Evolutionary conservation across 257 asterid genomes (phyloP), one percentile per base, ranked within the genome.

Genomic region (Capsicum chinense): DNA sequence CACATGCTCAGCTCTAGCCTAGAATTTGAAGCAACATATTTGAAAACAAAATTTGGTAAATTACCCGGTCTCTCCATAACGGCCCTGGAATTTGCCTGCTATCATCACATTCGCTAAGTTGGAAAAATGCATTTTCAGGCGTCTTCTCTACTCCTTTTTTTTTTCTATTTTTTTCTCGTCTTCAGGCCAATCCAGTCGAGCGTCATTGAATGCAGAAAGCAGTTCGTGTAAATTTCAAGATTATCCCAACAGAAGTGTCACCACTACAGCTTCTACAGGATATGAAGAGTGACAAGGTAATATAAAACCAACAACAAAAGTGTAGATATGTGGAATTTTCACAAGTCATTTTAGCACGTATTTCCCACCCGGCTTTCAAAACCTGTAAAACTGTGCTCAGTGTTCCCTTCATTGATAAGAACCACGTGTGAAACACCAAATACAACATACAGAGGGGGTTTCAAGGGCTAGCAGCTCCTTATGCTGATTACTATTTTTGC

Each of bases 401-500:
- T 76, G 63, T 52, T 52, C 63, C 81, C 81, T 26, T 76, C 81
- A 76, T 26, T 10, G 48, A 52, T 33, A 76, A 76, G 81, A 50
- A 76, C 48, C 81, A 14, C 48, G 81, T 76, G 63, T 50, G 48
- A 7, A 78, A 54, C 50, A 78, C 64, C 64, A 78, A 67, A 78
- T 78, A 54, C 82, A 26, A 54, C 82, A 78, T n/a, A 56, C 82
- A 52, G 4, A 14, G 54, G 26, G 64, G 64, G 16, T 54, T 56
- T 78, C 64, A 56, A 54, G 48, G 79, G 50, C 82, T 78, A 56
- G 50, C 9, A 54, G 82, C 64, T 78, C 64, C 82, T 74, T 21
- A 21, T 33, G 62, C 50, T 78, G 82, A 15, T 54, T 52, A 54
- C 82, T 33, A 7, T 15, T 54, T 37, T 78, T 33, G 26, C 64